Evolutionary conservation across 2,329 filamentous ascomycete genomes (phyloP).

Genomic region (Rosellinia necatrix): DNA sequence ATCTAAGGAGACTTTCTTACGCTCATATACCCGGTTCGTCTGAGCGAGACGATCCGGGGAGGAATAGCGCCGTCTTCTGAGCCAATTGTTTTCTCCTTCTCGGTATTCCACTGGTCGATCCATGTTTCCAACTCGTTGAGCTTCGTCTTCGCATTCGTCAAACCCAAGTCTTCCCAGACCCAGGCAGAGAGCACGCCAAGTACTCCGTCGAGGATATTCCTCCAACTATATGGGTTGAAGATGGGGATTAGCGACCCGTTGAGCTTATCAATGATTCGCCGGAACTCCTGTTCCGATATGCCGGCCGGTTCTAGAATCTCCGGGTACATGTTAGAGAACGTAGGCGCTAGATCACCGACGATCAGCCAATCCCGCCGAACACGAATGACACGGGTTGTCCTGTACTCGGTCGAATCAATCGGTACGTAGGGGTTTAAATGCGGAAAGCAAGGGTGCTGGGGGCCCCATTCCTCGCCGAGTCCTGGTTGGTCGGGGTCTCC

Average conservation of each 20-base stretch:
- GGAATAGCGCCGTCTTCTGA: slow-evolving; percentile 56
- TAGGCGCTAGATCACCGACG: slow-evolving; percentile 85
- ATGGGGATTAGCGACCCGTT: slow-evolving; percentile 77
- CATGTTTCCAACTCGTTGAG: slow-evolving; percentile 74
- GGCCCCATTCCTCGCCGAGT: slow-evolving; percentile 84
- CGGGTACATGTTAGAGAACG: slow-evolving; percentile 93
- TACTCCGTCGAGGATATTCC: slow-evolving; percentile 79
- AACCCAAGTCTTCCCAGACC: slow-evolving; percentile 90
- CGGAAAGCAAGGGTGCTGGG: slow-evolving; percentile 90
- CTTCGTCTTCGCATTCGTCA: slow-evolving; percentile 74
- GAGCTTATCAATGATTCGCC: slow-evolving; percentile 77
- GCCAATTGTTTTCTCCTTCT: slow-evolving; percentile 62
- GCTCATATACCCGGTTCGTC: slow-evolving; percentile 86
- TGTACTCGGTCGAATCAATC: slow-evolving; percentile 72
- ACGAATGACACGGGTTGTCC: slow-evolving; percentile 84
- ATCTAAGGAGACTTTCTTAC: slow-evolving; percentile 50
- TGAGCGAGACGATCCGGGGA: slow-evolving; percentile 77
- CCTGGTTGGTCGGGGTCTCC: slow-evolving; percentile 66
- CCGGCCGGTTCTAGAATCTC: slow-evolving; percentile 89
- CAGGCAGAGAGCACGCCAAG: slow-evolving; percentile 86
- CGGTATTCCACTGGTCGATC: slow-evolving; percentile 84
- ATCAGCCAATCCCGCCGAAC: slow-evolving; percentile 91
- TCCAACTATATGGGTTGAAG: slow-evolving; percentile 76
- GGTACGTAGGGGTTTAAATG: slow-evolving; percentile 93
- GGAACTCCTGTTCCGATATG: slow-evolving; percentile 84